phyloP scores from a whole-genome alignment of 2,329 filamentous ascomycete genomes.

The Calonectria leucothoes region DNA sequence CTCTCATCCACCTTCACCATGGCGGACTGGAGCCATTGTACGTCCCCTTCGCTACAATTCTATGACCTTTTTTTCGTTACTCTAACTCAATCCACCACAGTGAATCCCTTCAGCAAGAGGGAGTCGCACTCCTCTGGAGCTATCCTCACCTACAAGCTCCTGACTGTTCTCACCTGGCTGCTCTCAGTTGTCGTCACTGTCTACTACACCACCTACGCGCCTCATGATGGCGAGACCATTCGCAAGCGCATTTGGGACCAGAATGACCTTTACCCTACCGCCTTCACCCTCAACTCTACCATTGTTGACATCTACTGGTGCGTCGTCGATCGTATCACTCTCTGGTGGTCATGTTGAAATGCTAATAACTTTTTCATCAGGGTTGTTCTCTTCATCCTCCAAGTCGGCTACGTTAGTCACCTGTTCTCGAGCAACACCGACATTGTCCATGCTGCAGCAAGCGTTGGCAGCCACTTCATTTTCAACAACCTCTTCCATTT shows the following conservation, averaged over 20 bases:
- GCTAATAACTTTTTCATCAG: conserved; percentile 51
- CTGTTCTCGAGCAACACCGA: conserved; percentile 77
- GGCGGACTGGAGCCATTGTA: conserved; percentile 46
- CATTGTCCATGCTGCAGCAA: conserved; percentile 75
- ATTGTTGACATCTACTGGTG: conserved; percentile 82
- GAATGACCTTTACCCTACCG: conserved; percentile 74
- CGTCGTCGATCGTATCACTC: not conserved
- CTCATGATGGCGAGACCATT: conserved; percentile 69
- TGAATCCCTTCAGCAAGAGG: conserved; percentile 81
- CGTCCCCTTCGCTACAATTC: conserved; percentile 10
- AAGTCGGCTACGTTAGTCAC: conserved; percentile 80
- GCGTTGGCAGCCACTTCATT: conserved; percentile 87
- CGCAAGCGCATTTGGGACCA: conserved; percentile 80
- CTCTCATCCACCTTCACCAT: conserved; percentile 32
- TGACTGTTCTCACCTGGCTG: conserved; percentile 80
- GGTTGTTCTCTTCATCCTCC: conserved; percentile 79
- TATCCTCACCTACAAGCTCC: conserved; percentile 79
- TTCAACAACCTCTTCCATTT: conserved; percentile 86
- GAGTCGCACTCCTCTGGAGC: conserved; percentile 72
- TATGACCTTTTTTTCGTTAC: not conserved
- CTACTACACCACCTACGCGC: conserved; percentile 77
- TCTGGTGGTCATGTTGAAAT: not conserved
- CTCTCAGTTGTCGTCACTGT: conserved; percentile 77
- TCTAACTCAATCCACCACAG: conserved; percentile 51
- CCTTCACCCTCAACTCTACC: conserved; percentile 78